Evolutionary conservation across 2,329 filamentous ascomycete genomes (phyloP).

Genomic region (Biscogniauxia marginata): DNA sequence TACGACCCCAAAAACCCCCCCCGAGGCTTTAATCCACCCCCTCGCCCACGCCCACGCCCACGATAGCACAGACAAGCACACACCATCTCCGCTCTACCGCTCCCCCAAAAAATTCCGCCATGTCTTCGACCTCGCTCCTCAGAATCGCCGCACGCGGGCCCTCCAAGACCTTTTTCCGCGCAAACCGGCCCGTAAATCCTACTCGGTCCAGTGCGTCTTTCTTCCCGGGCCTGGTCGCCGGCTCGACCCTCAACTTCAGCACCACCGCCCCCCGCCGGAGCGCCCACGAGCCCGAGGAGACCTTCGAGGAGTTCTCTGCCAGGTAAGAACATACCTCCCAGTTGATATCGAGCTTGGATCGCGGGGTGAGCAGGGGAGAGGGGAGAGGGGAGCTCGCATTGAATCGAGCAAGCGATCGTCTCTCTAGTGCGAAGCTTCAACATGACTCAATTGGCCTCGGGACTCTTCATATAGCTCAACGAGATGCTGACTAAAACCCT

Average conservation of each 20-base stretch:
- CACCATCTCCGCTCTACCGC: conserved; percentile 12
- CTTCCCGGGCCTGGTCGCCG: conserved; percentile 50
- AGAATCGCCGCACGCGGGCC: conserved; percentile 69
- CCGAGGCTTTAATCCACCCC: background rate
- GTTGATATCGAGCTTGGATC: conserved; percentile 4
- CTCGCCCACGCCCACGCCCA: no score
- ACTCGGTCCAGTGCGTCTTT: conserved; percentile 50
- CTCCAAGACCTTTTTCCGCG: conserved; percentile 62
- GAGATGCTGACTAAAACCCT: conserved; percentile 39
- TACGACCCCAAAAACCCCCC: background rate
- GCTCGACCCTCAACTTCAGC: conserved; percentile 58
- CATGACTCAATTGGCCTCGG: conserved; percentile 23
- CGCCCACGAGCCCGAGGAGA: conserved; percentile 80
- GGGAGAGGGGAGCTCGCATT: background rate
- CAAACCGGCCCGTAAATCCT: conserved; percentile 58
- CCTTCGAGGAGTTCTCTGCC: conserved; percentile 97
- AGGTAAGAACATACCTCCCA: conserved; percentile 62
- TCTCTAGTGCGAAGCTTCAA: conserved; percentile 11
- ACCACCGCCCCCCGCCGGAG: conserved; percentile 55
- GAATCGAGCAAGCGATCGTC: background rate
- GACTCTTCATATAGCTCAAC: conserved; percentile 9
- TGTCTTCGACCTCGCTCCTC: conserved; percentile 68
- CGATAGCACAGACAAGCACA: background rate
- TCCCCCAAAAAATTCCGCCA: conserved; percentile 38
- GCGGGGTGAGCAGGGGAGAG: background rate